Evolutionary conservation across 2,329 filamentous ascomycete genomes (phyloP).

Genomic region (Curvularia sp.): DNA sequence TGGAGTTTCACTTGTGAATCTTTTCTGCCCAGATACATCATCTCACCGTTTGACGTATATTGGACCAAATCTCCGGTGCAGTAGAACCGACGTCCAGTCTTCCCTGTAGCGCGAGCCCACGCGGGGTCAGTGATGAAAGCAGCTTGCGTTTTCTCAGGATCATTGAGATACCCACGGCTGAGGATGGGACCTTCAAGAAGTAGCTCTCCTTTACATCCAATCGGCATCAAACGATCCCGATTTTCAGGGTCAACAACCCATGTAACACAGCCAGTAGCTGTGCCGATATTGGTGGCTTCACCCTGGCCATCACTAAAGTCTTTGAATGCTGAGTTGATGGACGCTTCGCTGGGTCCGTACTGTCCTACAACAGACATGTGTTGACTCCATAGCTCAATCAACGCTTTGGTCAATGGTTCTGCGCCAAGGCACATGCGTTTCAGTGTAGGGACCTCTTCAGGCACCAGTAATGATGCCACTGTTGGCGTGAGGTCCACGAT

Average conservation of each 20-base stretch:
- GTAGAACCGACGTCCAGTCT: conserved; percentile 35
- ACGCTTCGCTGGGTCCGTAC: conserved; percentile 45
- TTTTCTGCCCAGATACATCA: conserved; percentile 47
- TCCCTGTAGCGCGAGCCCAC: conserved; percentile 34
- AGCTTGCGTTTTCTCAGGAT: conserved; percentile 37
- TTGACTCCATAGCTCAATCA: conserved; percentile 38
- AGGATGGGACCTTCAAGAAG: conserved; percentile 47
- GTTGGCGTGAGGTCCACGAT: conserved; percentile 63
- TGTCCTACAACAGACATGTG: conserved; percentile 37
- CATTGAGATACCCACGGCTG: conserved; percentile 45
- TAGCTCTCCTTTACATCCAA: conserved; percentile 45
- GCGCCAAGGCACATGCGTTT: conserved; percentile 55
- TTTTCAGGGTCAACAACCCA: conserved; percentile 47
- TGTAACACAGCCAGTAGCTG: conserved; percentile 37
- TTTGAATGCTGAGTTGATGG: conserved; percentile 43
- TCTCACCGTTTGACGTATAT: conserved; percentile 43
- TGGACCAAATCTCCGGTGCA: conserved; percentile 46
- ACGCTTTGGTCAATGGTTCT: conserved; percentile 50
- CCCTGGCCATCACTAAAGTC: conserved; percentile 37
- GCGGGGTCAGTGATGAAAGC: conserved; percentile 41
- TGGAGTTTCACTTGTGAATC: conserved; percentile 51
- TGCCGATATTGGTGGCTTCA: conserved; percentile 45
- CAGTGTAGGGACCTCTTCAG: conserved; percentile 54
- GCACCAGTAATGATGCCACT: conserved; percentile 59
- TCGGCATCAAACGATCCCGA: conserved; percentile 41